A percentile compares a stretch with the other conserved stretches of the same genome.
Conservation (phyloP, 2,329 filamentous ascomycete species). For the Fusarium caatingaense region DNA sequence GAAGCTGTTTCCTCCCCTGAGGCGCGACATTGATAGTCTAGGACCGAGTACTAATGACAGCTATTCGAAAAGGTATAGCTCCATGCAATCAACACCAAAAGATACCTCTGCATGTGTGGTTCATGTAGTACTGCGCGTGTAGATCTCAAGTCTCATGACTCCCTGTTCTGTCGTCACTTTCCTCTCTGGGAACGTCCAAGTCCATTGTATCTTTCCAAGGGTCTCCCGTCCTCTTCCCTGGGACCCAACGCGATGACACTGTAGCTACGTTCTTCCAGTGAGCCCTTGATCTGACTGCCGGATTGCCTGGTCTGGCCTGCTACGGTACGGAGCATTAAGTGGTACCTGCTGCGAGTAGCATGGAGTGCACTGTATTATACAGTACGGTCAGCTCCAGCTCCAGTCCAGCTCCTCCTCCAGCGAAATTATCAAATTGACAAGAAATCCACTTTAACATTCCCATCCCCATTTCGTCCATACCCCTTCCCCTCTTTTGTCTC, state of each 20-base stretch:
- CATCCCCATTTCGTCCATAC: slow-evolving; percentile 34
- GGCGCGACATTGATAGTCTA: slow-evolving; percentile 21
- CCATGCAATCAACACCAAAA: background rate
- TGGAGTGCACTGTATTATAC: slow-evolving; percentile 25
- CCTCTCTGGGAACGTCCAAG: slow-evolving; percentile 20
- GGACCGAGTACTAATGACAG: slow-evolving; percentile 13
- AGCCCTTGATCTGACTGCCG: slow-evolving; percentile 18
- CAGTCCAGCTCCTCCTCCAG: slow-evolving; percentile 14
- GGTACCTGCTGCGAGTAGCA: slow-evolving; percentile 16
- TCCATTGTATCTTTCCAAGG: slow-evolving; percentile 30
- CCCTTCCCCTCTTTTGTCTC: slow-evolving; percentile 29
- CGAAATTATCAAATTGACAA: slow-evolving; percentile 42
- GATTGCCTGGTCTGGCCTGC: slow-evolving; percentile 8
- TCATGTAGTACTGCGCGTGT: slow-evolving; percentile 20
- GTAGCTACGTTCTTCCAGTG: background rate
- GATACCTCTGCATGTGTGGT: slow-evolving; percentile 16
- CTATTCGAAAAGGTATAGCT: slow-evolving; percentile 10
- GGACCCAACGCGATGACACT: slow-evolving; percentile 4
- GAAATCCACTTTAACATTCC: slow-evolving; percentile 43
- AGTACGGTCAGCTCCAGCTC: slow-evolving; percentile 13
- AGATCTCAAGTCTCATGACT: slow-evolving; percentile 42
- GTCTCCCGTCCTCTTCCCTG: slow-evolving; percentile 24
- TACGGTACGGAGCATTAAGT: slow-evolving; percentile 25
- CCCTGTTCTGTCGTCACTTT: slow-evolving; percentile 44
- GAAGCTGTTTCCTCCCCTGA: slow-evolving; percentile 11